Percentiles rank a stretch among this genome's conserved stretches.
phyloP scores from a whole-genome alignment of 805 yeast genomes.

The Candida alai region DNA sequence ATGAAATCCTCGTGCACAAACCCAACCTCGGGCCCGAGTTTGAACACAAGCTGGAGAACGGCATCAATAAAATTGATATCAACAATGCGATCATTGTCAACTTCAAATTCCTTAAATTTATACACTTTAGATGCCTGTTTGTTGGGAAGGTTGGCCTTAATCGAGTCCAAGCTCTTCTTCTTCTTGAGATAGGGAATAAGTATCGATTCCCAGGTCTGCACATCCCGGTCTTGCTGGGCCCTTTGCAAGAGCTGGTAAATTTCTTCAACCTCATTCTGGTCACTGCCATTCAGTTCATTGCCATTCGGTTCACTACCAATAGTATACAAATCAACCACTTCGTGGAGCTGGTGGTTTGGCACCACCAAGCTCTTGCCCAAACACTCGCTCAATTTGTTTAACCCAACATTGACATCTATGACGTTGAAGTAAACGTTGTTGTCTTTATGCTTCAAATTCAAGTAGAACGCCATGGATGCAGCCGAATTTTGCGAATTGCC shows the following conservation, averaged over 20 bases:
- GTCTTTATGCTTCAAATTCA: slow-evolving; percentile 39
- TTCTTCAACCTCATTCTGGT: slow-evolving; percentile 15
- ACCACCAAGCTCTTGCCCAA: slow-evolving; percentile 54
- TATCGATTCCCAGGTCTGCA: slow-evolving; percentile 24
- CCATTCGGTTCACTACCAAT: slow-evolving; percentile 21
- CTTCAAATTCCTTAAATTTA: slow-evolving; percentile 49
- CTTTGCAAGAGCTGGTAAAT: slow-evolving; percentile 22
- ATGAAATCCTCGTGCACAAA: slow-evolving; percentile 27
- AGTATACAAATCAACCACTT: slow-evolving; percentile 20
- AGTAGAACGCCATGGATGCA: slow-evolving; percentile 39
- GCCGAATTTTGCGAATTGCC: slow-evolving; percentile 42
- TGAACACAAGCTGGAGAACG: slow-evolving; percentile 42
- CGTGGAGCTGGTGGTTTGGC: slow-evolving; percentile 2
- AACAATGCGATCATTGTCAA: slow-evolving; percentile 63
- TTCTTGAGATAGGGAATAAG: slow-evolving; percentile 29
- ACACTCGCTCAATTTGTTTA: slow-evolving; percentile 64
- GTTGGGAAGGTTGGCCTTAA: slow-evolving; percentile 13
- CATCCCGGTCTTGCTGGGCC: slow-evolving; percentile 15
- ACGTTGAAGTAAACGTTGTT: slow-evolving; percentile 42
- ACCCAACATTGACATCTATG: slow-evolving; percentile 56
- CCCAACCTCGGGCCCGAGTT: slow-evolving; percentile 18
- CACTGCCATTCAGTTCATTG: slow-evolving; percentile 14
- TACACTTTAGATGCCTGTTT: slow-evolving; percentile 12
- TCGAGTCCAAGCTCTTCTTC: slow-evolving; percentile 21
- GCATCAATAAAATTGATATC: slow-evolving; percentile 51